phyloP scores from a whole-genome alignment of 768 basidiomycete species.

The Auriscalpium orientale region DNA sequence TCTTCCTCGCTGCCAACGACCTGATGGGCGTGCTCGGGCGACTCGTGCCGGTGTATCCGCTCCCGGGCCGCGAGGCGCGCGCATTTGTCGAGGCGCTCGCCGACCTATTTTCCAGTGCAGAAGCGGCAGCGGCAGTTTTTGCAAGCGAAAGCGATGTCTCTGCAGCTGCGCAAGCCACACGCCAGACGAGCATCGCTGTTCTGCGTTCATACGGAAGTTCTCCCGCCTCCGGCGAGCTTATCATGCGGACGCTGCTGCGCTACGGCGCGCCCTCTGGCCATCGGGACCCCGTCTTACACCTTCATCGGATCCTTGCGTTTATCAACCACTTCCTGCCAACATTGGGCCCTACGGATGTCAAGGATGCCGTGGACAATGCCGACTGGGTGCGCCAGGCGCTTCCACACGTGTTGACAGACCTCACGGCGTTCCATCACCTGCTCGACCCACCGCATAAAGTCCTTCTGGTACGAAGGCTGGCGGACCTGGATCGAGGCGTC shows the following conservation, averaged over 20 bases:
- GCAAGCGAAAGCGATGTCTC: conserved; percentile 32
- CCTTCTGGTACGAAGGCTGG: conserved; percentile 46
- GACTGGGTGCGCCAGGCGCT: conserved; percentile 48
- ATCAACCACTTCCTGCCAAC: conserved; percentile 50
- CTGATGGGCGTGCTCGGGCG: conserved; percentile 42
- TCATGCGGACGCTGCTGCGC: conserved; percentile 51
- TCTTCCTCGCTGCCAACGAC: conserved; percentile 50
- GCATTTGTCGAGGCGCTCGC: conserved; percentile 35
- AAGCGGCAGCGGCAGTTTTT: conserved; percentile 34
- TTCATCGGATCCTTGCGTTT: conserved; percentile 48
- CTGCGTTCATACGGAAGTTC: conserved; percentile 35
- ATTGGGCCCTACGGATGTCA: conserved; percentile 21
- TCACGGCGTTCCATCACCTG: conserved; percentile 46
- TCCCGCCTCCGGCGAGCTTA: conserved; percentile 31
- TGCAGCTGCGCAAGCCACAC: conserved; percentile 35
- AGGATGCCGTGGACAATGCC: conserved; percentile 15
- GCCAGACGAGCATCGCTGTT: conserved; percentile 45
- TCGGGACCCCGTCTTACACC: conserved; percentile 50
- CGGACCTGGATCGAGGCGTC: conserved; percentile 47
- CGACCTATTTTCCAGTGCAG: conserved; percentile 50
- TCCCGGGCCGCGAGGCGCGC: conserved; percentile 44
- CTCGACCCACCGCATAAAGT: conserved; percentile 45
- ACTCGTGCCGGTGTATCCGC: conserved; percentile 39
- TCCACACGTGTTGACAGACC: conserved; percentile 47
- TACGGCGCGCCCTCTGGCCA: conserved; percentile 31